Evolutionary conservation across 306 rosid species (phyloP), one percentile per base, ranked within the genome.

Genomic region (Castanea crenata): DNA sequence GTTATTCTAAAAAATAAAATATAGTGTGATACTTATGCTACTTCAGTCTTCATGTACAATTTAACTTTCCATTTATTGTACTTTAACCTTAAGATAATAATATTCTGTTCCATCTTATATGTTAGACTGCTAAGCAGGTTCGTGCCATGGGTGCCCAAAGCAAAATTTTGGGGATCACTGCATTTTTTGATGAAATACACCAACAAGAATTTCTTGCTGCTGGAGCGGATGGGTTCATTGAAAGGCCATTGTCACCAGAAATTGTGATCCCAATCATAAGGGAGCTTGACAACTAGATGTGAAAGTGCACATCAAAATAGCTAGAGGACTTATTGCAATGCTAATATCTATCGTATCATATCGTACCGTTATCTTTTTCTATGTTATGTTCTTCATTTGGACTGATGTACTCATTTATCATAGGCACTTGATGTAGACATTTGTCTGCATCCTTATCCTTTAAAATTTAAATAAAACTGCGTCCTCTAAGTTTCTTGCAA

Each of bases 231-330:
- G 23, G 31, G 6, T 79, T 62, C 68, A 27, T 71, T 13, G 65
- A 84, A 56, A 84, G 64, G 76, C 81, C 84, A 35, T 10, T 84
- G 15, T 10, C 16, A 76, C 79, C 87, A 3, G 31, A 62, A 19
- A 55, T 18, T 58, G 65, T 80, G 49, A 38, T 76, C 69, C 87
- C 79, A 1, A 63, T 84, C 55, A 78, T 80, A 62, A 56, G 18
- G 9, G 73, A 76, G 29, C 73, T 83, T 20, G 81, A 64, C 62
- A 64, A 41, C 58, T 29, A 62, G 14, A 65, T 16, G 31, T 63
- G 69, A 11, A 63, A 27, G 38, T 3, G 41, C 34, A 10, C 31
- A 15, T 34, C 69, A 27, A 63, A 29, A 16, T 46, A 46, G 52
- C 52, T 6, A 29, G 69, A 63, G n/a, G 69, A 63, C 69, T 63